Evolutionary conservation across 2,329 filamentous ascomycete species (phyloP), one percentile per base, ranked within the genome.

Genomic region (Fusarium xylarioides): DNA sequence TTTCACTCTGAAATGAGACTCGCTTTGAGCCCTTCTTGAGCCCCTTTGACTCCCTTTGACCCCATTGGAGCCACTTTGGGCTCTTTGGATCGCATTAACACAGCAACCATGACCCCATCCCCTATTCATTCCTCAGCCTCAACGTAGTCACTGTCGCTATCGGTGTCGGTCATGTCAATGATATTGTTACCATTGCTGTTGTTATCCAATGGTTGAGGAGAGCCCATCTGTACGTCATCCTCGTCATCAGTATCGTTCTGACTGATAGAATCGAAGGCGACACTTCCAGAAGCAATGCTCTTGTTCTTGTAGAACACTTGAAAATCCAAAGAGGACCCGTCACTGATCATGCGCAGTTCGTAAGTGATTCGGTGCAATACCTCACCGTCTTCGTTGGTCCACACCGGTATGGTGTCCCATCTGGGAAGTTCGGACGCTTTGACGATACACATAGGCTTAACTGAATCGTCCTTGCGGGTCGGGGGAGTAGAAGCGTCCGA

Each of bases 291-390:
- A 3, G 69, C 78, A 8, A 81, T 43, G 1, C 56, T 68, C n/a
- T 71, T 70, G 5, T 64, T 68, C 7, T 72, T 59, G 16, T 77
- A 58, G 26, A 67, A 65, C 4, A 80, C 44, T 0, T 70, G 46
- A 43, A 81, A 78, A 11, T 80, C 78, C 10, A 80, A 55, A 4
- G 71, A 75, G 6, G 61, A 49, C 1, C 78, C 79, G 16, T 76
- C 66, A 23, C 73, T 73, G 11, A 74, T 35, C 64, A 81, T 79
- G 16, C 74, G 55, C 4, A 81, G 50, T 5, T 73, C 63, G 46
- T 73, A 81, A 1, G 40, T n/a, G 9, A 80, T 58, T 10, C 47
- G 15, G 1, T 59, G 53, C 16, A 73, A 76, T 0, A 56, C 50
- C 6, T 70, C 54, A 0, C 71, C 76, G 1, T 58, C 42, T 10